phyloP scores from a whole-genome alignment of 805 yeast species.

The Torulaspora gathmanii region DNA sequence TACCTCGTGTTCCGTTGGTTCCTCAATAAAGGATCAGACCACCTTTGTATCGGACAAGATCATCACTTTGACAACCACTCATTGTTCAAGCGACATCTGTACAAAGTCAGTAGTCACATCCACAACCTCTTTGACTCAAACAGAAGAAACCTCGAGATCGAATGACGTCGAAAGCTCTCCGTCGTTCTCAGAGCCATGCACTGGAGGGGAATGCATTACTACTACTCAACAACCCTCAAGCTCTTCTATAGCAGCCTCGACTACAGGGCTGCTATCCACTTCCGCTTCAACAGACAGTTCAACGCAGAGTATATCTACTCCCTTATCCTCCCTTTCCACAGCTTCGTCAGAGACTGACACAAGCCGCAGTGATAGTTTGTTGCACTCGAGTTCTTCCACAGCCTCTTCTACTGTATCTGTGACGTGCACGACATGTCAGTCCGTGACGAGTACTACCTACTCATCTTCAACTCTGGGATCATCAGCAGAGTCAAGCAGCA shows the following conservation, averaged over 20 bases:
- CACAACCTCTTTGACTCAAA: neutral
- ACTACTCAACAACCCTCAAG: neutral
- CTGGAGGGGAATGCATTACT: neutral
- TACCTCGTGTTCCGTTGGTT: neutral
- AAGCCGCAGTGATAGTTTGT: too few species aligned
- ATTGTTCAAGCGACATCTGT: constrained; percentile 2
- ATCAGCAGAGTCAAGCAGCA: neutral
- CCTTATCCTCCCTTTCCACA: too few species aligned
- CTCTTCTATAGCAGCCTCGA: neutral
- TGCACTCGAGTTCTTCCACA: neutral
- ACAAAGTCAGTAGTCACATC: neutral
- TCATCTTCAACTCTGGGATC: neutral
- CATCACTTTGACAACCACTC: constrained; percentile 3
- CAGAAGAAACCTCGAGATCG: neutral
- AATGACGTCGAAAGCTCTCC: neutral
- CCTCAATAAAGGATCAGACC: neutral
- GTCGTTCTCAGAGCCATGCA: neutral
- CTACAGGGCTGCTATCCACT: neutral
- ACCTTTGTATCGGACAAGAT: neutral
- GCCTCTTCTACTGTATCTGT: neutral
- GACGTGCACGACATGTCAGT: neutral
- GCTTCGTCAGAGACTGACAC: too few species aligned
- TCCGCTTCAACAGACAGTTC: neutral
- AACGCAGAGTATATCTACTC: neutral
- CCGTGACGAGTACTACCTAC: neutral